Percentiles rank a stretch among this genome's conserved stretches.
These are phyloP conservation scores for Cladosporium cucumerinum DNA, from an alignment of 2,329 filamentous ascomycete species.

Conservation along the genomic window DNA sequence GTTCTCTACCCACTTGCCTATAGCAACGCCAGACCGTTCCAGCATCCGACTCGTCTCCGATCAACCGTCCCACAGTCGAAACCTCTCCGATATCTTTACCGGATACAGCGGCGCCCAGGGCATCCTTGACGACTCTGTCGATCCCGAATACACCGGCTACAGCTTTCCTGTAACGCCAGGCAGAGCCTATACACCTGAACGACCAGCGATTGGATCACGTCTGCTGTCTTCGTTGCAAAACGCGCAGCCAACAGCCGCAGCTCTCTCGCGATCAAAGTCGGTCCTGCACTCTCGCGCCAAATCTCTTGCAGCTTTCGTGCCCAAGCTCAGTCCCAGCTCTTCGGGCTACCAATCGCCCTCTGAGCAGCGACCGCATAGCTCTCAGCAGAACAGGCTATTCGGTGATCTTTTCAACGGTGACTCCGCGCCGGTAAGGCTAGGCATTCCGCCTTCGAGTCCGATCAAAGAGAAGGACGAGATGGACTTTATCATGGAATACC, in stretches of 20 bases:
- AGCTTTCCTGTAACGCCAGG: slow-evolving; percentile 19
- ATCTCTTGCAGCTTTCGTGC: slow-evolving; percentile 31
- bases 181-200: slow-evolving; percentile 19
- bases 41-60: slow-evolving; percentile 14
- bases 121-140: slow-evolving; percentile 20
- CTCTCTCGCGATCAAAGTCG: slow-evolving; percentile 29
- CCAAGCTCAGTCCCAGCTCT: slow-evolving; percentile 26
- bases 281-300: slow-evolving; percentile 32
- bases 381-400: slow-evolving; percentile 25
- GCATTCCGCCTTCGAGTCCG: slow-evolving; percentile 28
- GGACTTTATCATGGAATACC: slow-evolving; percentile 38
- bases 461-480: slow-evolving; percentile 30
- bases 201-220: slow-evolving; percentile 27
- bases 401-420: slow-evolving; percentile 34
- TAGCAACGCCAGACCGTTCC: slow-evolving; percentile 13
- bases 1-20: slow-evolving; percentile 8
- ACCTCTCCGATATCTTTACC: slow-evolving; percentile 19
- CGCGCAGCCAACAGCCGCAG: slow-evolving; percentile 29
- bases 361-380: slow-evolving; percentile 6
- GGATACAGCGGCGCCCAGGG: slow-evolving; percentile 27
- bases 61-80: slow-evolving; percentile 5
- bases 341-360: slow-evolving; percentile 16
- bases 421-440: slow-evolving; percentile 34
- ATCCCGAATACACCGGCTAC: slow-evolving; percentile 18
- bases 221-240: slow-evolving; percentile 28